Evolutionary conservation across 768 basidiomycete genomes (phyloP).

Genomic region (Dioszegia crocea): DNA sequence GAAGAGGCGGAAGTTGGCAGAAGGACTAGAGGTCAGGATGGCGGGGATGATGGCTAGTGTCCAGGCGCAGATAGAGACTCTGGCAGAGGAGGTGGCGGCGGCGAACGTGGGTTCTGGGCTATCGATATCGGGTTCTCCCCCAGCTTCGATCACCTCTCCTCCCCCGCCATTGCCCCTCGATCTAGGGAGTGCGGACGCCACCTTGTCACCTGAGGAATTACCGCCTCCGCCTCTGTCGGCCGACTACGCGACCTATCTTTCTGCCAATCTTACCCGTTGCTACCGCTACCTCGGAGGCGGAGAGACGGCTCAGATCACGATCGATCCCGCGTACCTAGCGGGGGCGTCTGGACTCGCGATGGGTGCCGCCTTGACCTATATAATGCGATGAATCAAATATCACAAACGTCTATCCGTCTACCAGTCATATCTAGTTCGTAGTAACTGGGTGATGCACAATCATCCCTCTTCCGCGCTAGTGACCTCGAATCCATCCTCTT

Average conservation of each 20-base stretch:
- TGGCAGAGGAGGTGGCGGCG: constrained; percentile 11
- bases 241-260: neutral
- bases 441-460: too few species aligned
- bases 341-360: neutral
- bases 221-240: too few species aligned
- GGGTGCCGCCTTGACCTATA: neutral
- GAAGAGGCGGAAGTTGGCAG: constrained; percentile 80
- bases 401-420: too few species aligned
- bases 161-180: too few species aligned
- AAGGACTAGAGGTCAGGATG: constrained; percentile 84
- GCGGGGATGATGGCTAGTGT: constrained; percentile 57
- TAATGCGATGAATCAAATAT: neutral
- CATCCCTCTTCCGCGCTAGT: too few species aligned
- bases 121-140: too few species aligned
- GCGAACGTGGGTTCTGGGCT: neutral
- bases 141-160: too few species aligned
- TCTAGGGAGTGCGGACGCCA: too few species aligned
- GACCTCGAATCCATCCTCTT: too few species aligned
- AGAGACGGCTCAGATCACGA: neutral
- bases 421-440: too few species aligned
- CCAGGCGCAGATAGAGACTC: constrained; percentile 30
- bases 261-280: neutral
- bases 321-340: neutral
- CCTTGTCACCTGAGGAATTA: too few species aligned
- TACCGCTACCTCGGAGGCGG: neutral